phyloP scores from a whole-genome alignment of 1,284 basidiomycete genomes.

The Ganoderma boninense region DNA sequence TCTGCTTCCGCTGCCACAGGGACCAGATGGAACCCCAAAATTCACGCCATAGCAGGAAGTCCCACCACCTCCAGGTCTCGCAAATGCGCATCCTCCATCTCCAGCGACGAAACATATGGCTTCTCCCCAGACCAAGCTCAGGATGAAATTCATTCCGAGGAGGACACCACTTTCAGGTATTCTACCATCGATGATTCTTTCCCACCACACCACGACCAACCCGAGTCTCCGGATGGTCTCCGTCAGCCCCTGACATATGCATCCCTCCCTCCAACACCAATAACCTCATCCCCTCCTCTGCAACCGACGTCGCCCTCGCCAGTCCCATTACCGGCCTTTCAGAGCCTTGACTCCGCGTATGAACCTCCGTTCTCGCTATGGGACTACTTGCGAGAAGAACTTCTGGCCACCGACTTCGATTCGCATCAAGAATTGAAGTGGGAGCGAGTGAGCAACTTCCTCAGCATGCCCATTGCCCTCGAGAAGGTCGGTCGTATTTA shows the following conservation, averaged over 20 bases:
- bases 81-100: slow-evolving; percentile 34
- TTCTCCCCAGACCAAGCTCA: slow-evolving; percentile 32
- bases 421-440: slow-evolving; percentile 94
- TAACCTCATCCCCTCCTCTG: slow-evolving; percentile 56
- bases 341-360: slow-evolving; percentile 35
- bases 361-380: slow-evolving; percentile 80
- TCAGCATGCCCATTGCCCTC: slow-evolving; percentile 91
- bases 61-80: slow-evolving; percentile 28
- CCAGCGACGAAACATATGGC: slow-evolving; percentile 31
- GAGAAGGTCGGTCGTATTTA: slow-evolving; percentile 76
- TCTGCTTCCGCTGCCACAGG: slow-evolving; percentile 40
- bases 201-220: slow-evolving; percentile 28
- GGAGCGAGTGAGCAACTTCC: slow-evolving; percentile 98
- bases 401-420: slow-evolving; percentile 91
- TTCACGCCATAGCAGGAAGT: slow-evolving; percentile 17
- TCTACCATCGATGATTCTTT: slow-evolving; percentile 28
- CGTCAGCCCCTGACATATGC: slow-evolving; percentile 57
- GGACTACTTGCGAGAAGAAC: slow-evolving; percentile 91
- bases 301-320: slow-evolving; percentile 32
- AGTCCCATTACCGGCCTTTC: slow-evolving; percentile 31
- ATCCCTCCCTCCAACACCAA: slow-evolving; percentile 76
- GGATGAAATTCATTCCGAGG: slow-evolving; percentile 35
- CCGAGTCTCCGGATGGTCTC: slow-evolving; percentile 14
- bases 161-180: slow-evolving; percentile 30
- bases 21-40: slow-evolving; percentile 32